Evolutionary conservation across 345 rosid species (phyloP), one percentile per base, ranked within the genome.

Genomic region (Carallia brachiata): DNA sequence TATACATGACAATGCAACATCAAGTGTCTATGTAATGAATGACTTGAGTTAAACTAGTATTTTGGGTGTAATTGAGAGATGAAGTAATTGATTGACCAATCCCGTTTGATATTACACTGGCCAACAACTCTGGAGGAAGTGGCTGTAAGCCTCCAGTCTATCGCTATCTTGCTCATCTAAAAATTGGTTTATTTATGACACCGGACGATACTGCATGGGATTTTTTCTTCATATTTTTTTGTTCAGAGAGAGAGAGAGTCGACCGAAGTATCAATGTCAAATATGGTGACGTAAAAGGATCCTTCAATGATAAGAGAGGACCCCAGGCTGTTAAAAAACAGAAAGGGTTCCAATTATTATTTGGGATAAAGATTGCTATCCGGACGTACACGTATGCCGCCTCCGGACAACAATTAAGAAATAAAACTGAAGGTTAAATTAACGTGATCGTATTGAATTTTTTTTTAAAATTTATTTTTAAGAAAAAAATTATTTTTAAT

Each of bases 121-220:
- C 83, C 80, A 83, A 83, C 89, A 66, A 79, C 89, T 83, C 81
- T 50, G 54, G 60, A 75, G 28, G 66, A 78, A 62, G 70, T 66
- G 65, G 66, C 36, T 39, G 16, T 58, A 39, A 70, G 68, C 69
- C 57, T 47, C 18, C 31, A 64, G 28, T 62, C 63, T 9, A 68
- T 59, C 60, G 12, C 65, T 16, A 27, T 72, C 55, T 55, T 63
- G 62, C 50, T 30, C 52, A 37, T 52, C 65, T 53, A 28, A 58
- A 32, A 57, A 63, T 36, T 60, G 34, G 4, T 18, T 34, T 34
- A 12, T 44, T 56, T 7, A 31, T 68, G 55, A 28, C 50, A 56
- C 31, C 3, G 32, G 60, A 10, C 15, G 60, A 16, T 37, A 7
- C 30, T 54, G 62, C 36, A 37, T 74, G 16, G 31, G 28, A 48